Conservation (phyloP, 306 rosid genomes). For the Fagus crenata region DNA sequence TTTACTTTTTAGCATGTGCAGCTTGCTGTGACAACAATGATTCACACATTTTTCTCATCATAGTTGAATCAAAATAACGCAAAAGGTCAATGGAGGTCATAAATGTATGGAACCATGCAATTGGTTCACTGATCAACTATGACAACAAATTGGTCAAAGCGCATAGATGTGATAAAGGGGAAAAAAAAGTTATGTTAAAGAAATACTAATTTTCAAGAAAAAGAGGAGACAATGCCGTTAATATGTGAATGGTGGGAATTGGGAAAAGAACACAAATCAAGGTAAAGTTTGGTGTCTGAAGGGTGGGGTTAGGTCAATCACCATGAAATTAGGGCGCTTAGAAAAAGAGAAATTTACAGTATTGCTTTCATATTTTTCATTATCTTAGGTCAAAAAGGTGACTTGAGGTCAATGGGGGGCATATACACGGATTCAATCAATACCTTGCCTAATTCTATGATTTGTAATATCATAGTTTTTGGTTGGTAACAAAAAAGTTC, state of each 20-base stretch:
- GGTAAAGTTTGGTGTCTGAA: conserved; percentile 33
- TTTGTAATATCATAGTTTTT: too few species aligned
- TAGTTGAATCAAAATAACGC: not conserved
- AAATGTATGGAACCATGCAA: not conserved
- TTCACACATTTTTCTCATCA: not conserved
- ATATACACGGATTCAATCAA: conserved; percentile 15
- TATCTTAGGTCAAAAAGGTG: conserved; percentile 32
- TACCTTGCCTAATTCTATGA: too few species aligned
- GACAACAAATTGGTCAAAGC: conserved; percentile 15
- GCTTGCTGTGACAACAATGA: not conserved
- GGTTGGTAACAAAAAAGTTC: too few species aligned
- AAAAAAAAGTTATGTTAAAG: not conserved
- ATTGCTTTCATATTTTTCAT: conserved; percentile 5
- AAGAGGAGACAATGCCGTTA: conserved; percentile 36
- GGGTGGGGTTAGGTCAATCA: conserved; percentile 47
- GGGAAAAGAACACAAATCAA: conserved; percentile 40
- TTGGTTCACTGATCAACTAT: not conserved
- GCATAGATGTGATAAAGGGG: conserved; percentile 1
- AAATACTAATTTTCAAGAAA: not conserved
- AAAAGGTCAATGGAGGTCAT: conserved; percentile 9
- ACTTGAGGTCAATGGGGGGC: conserved; percentile 30
- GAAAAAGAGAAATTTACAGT: conserved; percentile 24
- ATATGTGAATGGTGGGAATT: conserved; percentile 36
- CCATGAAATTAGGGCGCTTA: conserved; percentile 43
- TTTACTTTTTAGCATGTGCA: too few species aligned